A percentile compares a stretch with the other conserved stretches of the same genome.
Conservation (phyloP, 129 eudicot species). For the Logfia minima region DNA sequence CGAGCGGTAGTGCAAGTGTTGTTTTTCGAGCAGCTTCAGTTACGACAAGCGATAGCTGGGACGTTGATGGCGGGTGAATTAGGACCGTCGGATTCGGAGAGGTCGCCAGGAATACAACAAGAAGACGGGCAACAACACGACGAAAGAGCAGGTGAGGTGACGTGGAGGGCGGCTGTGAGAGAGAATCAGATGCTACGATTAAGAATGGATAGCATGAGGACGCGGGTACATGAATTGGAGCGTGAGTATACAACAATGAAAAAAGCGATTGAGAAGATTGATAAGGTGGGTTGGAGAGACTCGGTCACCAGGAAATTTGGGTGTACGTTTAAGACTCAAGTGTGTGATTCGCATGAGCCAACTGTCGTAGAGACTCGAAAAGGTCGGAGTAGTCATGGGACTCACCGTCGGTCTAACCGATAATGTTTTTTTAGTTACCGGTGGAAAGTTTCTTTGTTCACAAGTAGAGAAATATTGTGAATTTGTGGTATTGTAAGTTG, state of each 20-base stretch:
- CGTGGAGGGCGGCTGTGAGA: slow-evolving; percentile 79
- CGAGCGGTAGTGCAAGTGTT: slow-evolving; percentile 88
- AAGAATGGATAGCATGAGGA: slow-evolving; percentile 96
- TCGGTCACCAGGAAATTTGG: slow-evolving; percentile 61
- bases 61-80: slow-evolving; percentile 51
- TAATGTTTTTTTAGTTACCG: background rate
- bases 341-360: slow-evolving; percentile 85
- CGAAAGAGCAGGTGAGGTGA: slow-evolving; percentile 34
- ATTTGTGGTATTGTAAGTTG: background rate
- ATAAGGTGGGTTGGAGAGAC: slow-evolving; percentile 54
- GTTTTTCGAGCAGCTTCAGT: slow-evolving; percentile 95
- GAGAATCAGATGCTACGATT: slow-evolving; percentile 89
- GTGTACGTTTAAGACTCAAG: slow-evolving; percentile 94
- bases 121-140: slow-evolving; percentile 21
- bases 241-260: slow-evolving; percentile 86
- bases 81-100: slow-evolving; percentile 26
- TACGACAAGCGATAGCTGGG: slow-evolving; percentile 94
- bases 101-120: slow-evolving; percentile 29
- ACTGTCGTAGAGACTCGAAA: slow-evolving; percentile 61
- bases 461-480: background rate
- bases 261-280: slow-evolving; percentile 80
- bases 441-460: background rate
- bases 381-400: slow-evolving; percentile 46
- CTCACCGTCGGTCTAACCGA: slow-evolving; percentile 6
- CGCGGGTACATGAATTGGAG: slow-evolving; percentile 90